Evolutionary conservation across 2,329 filamentous ascomycete species (phyloP).

Genomic region (Trichoderma sp.): DNA sequence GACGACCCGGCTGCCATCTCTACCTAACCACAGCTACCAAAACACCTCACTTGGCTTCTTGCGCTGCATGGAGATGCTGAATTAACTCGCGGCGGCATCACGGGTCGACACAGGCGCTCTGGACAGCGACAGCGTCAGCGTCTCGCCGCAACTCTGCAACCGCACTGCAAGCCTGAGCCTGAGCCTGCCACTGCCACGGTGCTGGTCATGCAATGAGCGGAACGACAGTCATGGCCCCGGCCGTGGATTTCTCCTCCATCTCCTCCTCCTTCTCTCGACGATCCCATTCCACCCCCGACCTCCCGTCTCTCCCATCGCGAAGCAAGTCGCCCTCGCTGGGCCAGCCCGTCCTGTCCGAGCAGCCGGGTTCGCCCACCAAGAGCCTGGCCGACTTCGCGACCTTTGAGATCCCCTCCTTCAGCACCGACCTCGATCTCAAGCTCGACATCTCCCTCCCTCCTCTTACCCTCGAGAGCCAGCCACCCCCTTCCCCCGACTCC

Average conservation of each 20-base stretch:
- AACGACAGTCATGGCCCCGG: slow-evolving; percentile 45
- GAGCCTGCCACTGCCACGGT: slow-evolving; percentile 3
- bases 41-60: slow-evolving; percentile 33
- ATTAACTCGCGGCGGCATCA: slow-evolving; percentile 31
- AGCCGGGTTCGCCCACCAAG: slow-evolving; percentile 17
- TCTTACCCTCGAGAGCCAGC: background rate
- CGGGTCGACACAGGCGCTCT: slow-evolving; percentile 31
- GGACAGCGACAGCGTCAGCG: slow-evolving; percentile 15
- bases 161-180: background rate
- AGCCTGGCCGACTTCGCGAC: slow-evolving; percentile 38
- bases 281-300: slow-evolving; percentile 42
- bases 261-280: slow-evolving; percentile 39
- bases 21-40: background rate
- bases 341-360: slow-evolving; percentile 3
- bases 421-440: slow-evolving; percentile 53
- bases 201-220: slow-evolving; percentile 43
- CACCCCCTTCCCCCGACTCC: background rate
- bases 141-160: slow-evolving; percentile 5
- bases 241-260: slow-evolving; percentile 41
- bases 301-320: slow-evolving; percentile 38
- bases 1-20: no score
- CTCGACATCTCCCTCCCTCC: slow-evolving; percentile 50
- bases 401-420: slow-evolving; percentile 58
- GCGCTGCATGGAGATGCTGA: slow-evolving; percentile 34
- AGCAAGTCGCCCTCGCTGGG: slow-evolving; percentile 32